Evolutionary conservation across 352 stramenopile genomes (phyloP), one percentile per base, ranked within the genome.

Genomic region (Pythium brachiatum): DNA sequence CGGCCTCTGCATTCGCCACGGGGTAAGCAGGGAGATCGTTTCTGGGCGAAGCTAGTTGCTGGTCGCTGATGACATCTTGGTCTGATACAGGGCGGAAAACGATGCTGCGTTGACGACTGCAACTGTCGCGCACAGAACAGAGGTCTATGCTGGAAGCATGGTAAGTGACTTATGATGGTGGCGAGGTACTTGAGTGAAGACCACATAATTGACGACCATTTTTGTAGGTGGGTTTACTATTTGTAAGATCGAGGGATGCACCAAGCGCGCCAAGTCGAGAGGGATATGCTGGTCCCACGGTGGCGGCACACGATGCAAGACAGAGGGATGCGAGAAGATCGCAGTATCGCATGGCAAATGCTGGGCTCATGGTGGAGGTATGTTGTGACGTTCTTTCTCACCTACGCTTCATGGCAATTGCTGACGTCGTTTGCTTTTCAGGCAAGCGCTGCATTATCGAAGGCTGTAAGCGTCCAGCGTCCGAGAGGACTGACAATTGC

Each of bases 71-170:
- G 13, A 3, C 50, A 18, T 48, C n/a, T 36, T 58, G 9, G 16
- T 3, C 0, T 20, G 31, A 32, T 25, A 25, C 21, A 78, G 69
- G 74, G 74, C 21, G 74, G 74, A 12, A 82, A 82, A 60, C 71
- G 72, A 8, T 82, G 74, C 53, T 69, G 59, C 11, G 64, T 76
- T n/a, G 73, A 76, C 38, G 70, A 64, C 15, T 81, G 73, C 70
- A 75, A 76, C 47, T 78, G 70, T 39, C 68, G 73, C 23, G 73
- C 73, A 0, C 70, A 81, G 50, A 78, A 81, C 32, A 68, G 68
- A 46, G 73, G 73, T 0, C 54, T 78, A 13, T 81, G 73, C 51
- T 81, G 73, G 73, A 81, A 81, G 39, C 73, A 81, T 52, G 66
- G 66, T 69, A 57, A 26, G 41, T 4, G 15, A 34, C 21, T 16